phyloP scores from a whole-genome alignment of 1,284 basidiomycete species.

The Trichosporon ovoides region DNA sequence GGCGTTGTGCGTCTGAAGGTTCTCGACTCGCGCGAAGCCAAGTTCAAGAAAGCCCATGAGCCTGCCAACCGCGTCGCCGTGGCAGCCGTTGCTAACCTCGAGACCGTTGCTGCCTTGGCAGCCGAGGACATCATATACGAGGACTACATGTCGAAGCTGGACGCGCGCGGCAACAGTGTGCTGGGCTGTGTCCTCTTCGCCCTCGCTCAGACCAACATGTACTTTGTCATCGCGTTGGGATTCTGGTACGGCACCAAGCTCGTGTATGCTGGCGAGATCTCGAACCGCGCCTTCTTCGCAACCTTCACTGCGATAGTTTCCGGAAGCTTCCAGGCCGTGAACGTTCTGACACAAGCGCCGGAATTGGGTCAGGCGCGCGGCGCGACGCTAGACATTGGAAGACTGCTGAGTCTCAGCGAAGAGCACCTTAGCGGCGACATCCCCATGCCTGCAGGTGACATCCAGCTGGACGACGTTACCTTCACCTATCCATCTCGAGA shows the following conservation, averaged over 20 bases:
- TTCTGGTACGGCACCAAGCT: conserved; percentile 1
- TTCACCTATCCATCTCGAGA: conserved; percentile 84
- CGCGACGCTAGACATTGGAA: neutral
- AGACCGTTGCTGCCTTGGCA: neutral
- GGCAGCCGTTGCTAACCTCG: neutral
- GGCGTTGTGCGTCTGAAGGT: neutral
- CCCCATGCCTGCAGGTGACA: conserved; percentile 18
- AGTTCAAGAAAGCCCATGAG: neutral
- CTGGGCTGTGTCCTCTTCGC: neutral
- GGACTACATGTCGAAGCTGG: neutral
- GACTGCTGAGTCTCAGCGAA: neutral
- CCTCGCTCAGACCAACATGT: neutral
- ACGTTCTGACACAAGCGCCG: neutral
- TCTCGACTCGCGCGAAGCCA: neutral
- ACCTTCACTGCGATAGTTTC: neutral
- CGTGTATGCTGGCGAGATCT: neutral
- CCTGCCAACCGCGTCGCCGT: neutral
- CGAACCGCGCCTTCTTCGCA: neutral
- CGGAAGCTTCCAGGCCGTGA: neutral
- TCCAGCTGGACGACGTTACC: conserved; percentile 72
- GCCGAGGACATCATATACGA: neutral
- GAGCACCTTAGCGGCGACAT: neutral
- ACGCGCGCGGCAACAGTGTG: neutral
- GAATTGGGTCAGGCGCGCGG: neutral
- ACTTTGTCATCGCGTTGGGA: neutral